Evolutionary conservation across 2,329 filamentous ascomycete genomes (phyloP), one percentile per base, ranked within the genome.

Genomic region (Amauroascus verrucosus): DNA sequence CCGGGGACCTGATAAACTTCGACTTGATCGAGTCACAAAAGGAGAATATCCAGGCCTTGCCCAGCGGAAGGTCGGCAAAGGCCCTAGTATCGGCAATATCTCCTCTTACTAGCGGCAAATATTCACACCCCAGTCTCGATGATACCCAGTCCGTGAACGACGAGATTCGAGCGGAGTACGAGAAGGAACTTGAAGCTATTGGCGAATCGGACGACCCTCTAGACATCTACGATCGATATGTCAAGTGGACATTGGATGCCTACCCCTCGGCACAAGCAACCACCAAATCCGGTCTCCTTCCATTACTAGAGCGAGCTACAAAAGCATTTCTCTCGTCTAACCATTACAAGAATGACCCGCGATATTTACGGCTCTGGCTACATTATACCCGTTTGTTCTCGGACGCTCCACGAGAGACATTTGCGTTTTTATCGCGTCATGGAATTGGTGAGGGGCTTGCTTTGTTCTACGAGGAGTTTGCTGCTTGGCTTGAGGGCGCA

Each of bases 381-480:
- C 83, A 90, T 64, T 98, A 97, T 69, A 94, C 97, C 63, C 80
- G 85, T 49, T 81, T 96, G 62, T 97, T 97, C 71, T 86, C 88
- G 3, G 93, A 97, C 66, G 77, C 88, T n/a, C 90, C 91, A 1
- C 83, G 91, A 50, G 93, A 98, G 70, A 88, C 86, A 0, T 98
- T 90, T 66, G 82, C 93, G 45, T 98, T 94, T 65, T 77, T 98
- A 33, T 85, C 91, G 11, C 85, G 90, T 48, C 89, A 98, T 65
- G 79, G 78, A 58, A 88, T 98, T 56, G 93, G 91, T 56, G 89
- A 96, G 64, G 76, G 78, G 0, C 78, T 98, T 2, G 93, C 93
- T 1, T 75, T 97, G 2, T 98, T 89, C 69, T 98, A 98, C 70
- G 93, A 98, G 67, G 93, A 97, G 65, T 98, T 95, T 65, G 90